Evolutionary conservation across 2,329 filamentous ascomycete species (phyloP).

Genomic region (Cordyceps pruinosa): DNA sequence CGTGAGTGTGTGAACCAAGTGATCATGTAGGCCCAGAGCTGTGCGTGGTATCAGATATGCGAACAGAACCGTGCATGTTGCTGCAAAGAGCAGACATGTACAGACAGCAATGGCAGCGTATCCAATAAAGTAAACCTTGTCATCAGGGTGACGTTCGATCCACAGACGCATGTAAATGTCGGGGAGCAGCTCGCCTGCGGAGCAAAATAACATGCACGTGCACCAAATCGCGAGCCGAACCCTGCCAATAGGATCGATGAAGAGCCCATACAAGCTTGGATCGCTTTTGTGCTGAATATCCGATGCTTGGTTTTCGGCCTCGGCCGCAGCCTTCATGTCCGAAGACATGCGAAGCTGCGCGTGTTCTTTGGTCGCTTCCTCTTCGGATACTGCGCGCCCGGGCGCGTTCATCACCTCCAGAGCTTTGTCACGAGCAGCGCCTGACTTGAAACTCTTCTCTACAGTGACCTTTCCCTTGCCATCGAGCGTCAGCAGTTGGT

Average conservation of each 20-base stretch:
- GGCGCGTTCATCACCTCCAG: not conserved
- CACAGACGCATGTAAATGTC: slow-evolving; percentile 1
- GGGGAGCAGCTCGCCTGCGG: not conserved
- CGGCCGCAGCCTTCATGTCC: too few relatives aligned
- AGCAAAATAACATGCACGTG: not conserved
- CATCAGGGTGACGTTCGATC: not conserved
- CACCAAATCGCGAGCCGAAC: not conserved
- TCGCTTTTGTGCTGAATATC: not conserved
- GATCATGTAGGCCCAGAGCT: not conserved
- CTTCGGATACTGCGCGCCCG: not conserved
- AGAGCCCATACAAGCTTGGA: not conserved
- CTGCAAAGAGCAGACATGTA: not conserved
- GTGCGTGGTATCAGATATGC: not conserved
- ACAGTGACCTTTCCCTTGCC: not conserved
- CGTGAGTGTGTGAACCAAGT: not conserved
- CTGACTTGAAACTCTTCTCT: not conserved
- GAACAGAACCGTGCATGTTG: not conserved
- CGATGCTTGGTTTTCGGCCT: not conserved
- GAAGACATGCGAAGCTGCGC: not conserved
- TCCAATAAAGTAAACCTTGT: not conserved
- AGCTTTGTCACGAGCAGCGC: not conserved
- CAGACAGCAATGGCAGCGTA: not conserved
- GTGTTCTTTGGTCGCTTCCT: not conserved
- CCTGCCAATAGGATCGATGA: not conserved
- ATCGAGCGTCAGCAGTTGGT: not conserved